Percentiles rank a stretch among this genome's conserved stretches.
These are phyloP conservation scores for Trichothecium roseum DNA, from an alignment of 2,329 filamentous ascomycete species.

Conservation along the genomic window DNA sequence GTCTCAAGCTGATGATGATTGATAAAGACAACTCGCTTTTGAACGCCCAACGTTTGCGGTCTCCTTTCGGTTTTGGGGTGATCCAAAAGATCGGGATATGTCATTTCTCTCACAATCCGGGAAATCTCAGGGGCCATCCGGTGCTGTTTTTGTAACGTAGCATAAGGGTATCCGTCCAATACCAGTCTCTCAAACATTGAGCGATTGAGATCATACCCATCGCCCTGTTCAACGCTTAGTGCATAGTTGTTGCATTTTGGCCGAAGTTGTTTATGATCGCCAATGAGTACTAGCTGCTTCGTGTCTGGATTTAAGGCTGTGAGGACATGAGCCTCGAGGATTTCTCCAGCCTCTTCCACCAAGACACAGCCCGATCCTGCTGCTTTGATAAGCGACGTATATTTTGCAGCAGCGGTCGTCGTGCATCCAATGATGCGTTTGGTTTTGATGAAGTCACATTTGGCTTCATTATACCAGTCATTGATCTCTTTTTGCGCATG, in stretches of 20 bases:
- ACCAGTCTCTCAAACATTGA: constrained; percentile 63
- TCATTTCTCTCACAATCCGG: constrained; percentile 41
- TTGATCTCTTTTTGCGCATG: constrained; percentile 27
- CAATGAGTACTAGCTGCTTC: constrained; percentile 59
- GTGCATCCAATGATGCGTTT: constrained; percentile 61
- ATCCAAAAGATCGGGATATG: constrained; percentile 53
- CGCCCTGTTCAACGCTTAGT: constrained; percentile 51
- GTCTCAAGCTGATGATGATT: constrained; percentile 49
- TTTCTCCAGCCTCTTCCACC: constrained; percentile 65
- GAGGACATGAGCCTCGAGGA: constrained; percentile 54
- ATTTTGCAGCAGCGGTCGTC: constrained; percentile 58
- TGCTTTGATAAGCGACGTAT: constrained; percentile 40
- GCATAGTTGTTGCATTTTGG: constrained; percentile 55
- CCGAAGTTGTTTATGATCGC: constrained; percentile 63
- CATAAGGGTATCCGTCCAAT: constrained; percentile 38
- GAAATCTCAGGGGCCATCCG: constrained; percentile 63
- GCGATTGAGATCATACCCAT: constrained; percentile 55
- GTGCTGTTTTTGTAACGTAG: constrained; percentile 50
- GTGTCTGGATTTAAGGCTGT: constrained; percentile 44
- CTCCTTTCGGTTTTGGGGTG: constrained; percentile 36
- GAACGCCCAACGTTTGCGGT: constrained; percentile 42
- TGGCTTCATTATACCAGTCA: constrained; percentile 30
- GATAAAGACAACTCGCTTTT: constrained; percentile 53
- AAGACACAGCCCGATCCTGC: constrained; percentile 50
- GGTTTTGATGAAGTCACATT: constrained; percentile 30